Conservation (phyloP, 495 filamentous ascomycete genomes). For the Hyphodiscus hymeniophilus region DNA sequence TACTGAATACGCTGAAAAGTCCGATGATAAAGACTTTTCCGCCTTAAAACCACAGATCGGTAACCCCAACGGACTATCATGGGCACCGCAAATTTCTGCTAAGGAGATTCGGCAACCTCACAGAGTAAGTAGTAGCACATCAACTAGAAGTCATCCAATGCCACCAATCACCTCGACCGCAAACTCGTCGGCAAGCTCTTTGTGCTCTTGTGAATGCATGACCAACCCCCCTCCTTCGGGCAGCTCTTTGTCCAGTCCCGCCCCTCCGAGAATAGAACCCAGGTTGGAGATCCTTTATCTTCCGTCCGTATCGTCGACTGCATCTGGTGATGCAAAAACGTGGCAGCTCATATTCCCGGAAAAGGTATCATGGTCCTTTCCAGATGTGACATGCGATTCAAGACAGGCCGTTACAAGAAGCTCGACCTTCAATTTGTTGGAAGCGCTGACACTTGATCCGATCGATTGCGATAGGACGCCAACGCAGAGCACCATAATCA, state of each 20-base stretch:
- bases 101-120: slow-evolving; percentile 1
- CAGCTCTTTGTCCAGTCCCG: slow-evolving; percentile 11
- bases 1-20: neutral
- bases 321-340: slow-evolving; percentile 10
- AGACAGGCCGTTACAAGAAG: slow-evolving; percentile 4
- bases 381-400: neutral
- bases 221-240: slow-evolving; percentile 15
- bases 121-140: slow-evolving; percentile 11
- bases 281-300: slow-evolving; percentile 13
- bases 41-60: neutral
- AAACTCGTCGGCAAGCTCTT: slow-evolving; percentile 39
- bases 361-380: neutral
- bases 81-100: slow-evolving; percentile 7
- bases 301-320: neutral
- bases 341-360: slow-evolving; percentile 15
- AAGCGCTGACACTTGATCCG: slow-evolving; percentile 20
- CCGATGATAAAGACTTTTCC: neutral
- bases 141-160: neutral
- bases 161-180: slow-evolving; percentile 22
- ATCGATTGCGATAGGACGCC: slow-evolving; percentile 20
- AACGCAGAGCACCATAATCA: slow-evolving; percentile 13
- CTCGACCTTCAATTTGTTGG: slow-evolving; percentile 21
- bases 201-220: slow-evolving; percentile 35
- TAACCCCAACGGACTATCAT: slow-evolving; percentile 8
- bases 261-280: neutral